Evolutionary conservation across 192 early-diverging fungal genomes (phyloP).

Genomic region (Backusella tarrabulga): DNA sequence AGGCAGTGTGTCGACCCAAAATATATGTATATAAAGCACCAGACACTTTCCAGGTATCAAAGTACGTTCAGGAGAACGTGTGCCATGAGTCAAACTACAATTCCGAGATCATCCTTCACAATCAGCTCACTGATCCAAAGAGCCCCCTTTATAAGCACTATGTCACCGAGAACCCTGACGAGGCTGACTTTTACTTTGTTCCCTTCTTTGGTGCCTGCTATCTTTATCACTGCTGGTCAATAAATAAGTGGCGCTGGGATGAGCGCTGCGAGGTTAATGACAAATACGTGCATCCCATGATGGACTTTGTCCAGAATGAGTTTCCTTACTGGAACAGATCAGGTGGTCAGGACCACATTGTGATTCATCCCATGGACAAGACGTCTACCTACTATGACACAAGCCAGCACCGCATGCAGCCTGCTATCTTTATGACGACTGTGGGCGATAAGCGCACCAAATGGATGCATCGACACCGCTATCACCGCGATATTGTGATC

Average conservation of each 20-base stretch:
- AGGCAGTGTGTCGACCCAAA: conserved; percentile 36
- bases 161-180: conserved; percentile 45
- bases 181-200: conserved; percentile 47
- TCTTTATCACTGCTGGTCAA: conserved; percentile 43
- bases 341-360: conserved; percentile 39
- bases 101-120: conserved; percentile 38
- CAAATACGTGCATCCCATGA: conserved; percentile 42
- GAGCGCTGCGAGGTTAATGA: conserved; percentile 42
- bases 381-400: conserved; percentile 39
- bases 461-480: conserved; percentile 24
- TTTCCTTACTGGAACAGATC: conserved; percentile 43
- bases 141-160: conserved; percentile 38
- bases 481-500: conserved; percentile 41
- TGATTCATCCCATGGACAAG: conserved; percentile 47
- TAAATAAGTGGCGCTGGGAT: conserved; percentile 28
- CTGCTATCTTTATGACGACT: conserved; percentile 44
- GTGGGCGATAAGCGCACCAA: conserved; percentile 43
- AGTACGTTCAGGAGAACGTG: conserved; percentile 12
- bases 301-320: conserved; percentile 40
- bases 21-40: conserved; percentile 45
- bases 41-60: conserved; percentile 33
- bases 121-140: conserved; percentile 32
- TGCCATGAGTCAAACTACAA: conserved; percentile 43
- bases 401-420: conserved; percentile 20
- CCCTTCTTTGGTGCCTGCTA: conserved; percentile 49